Percentiles rank a stretch among this genome's conserved stretches.
Conservation (phyloP, 805 yeast genomes). For the Pichia eremophila region DNA sequence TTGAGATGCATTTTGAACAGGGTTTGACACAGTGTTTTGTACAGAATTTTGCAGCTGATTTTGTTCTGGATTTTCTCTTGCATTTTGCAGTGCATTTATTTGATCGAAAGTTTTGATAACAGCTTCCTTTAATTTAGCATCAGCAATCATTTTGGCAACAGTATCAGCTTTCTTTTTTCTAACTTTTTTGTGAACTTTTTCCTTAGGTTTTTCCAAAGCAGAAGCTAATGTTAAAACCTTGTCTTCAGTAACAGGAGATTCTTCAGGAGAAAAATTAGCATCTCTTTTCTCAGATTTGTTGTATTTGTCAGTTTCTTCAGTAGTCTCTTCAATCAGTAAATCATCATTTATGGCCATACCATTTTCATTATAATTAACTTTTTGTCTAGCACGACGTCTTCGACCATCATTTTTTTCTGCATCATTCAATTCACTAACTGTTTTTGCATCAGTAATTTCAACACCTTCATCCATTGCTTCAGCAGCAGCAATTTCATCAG, state of each 20-base stretch:
- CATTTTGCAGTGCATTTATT: too few species aligned
- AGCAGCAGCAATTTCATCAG: slow-evolving; percentile 1
- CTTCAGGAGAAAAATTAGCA: neutral
- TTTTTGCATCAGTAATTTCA: neutral
- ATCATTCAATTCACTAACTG: neutral
- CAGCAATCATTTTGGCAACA: too few species aligned
- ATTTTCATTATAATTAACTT: slow-evolving; percentile 8
- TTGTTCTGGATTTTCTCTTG: too few species aligned
- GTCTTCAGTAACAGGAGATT: neutral
- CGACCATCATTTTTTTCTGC: neutral
- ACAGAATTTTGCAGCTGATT: too few species aligned
- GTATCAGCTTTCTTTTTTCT: too few species aligned
- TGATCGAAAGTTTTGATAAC: too few species aligned
- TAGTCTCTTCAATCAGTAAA: neutral
- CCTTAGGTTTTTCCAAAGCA: too few species aligned
- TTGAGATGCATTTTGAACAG: too few species aligned
- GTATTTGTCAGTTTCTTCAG: neutral
- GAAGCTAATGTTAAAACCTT: too few species aligned
- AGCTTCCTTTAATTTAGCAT: too few species aligned
- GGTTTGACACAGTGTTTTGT: too few species aligned
- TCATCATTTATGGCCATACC: neutral
- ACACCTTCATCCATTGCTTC: slow-evolving; percentile 10
- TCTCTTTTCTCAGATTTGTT: neutral
- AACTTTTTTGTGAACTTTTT: too few species aligned
- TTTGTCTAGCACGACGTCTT: slow-evolving; percentile 3